Conservation (phyloP, 306 rosid species). For the Pyrus betulifolia region DNA sequence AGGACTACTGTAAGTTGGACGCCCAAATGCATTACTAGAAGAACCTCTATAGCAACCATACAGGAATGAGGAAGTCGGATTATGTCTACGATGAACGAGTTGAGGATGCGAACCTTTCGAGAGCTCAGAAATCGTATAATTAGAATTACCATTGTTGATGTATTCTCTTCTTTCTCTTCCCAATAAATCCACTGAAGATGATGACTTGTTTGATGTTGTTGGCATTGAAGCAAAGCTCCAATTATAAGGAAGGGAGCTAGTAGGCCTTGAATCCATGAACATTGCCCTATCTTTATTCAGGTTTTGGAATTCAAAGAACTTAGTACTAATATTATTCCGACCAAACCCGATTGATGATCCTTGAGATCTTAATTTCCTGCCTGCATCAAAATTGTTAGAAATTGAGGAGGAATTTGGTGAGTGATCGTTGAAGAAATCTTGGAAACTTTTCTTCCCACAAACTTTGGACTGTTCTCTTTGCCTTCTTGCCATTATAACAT, state of each 20-base stretch:
- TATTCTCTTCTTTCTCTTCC: slow-evolving; percentile 26
- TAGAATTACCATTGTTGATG: slow-evolving; percentile 18
- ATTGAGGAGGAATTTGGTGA: slow-evolving; percentile 11
- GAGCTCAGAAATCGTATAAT: slow-evolving; percentile 22
- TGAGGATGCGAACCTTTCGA: slow-evolving; percentile 31
- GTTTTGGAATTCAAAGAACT: slow-evolving; percentile 37
- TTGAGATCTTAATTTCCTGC: slow-evolving; percentile 11
- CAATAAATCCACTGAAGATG: not conserved
- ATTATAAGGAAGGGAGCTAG: slow-evolving; percentile 30
- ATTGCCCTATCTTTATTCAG: slow-evolving; percentile 16
- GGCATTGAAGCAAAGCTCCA: slow-evolving; percentile 52
- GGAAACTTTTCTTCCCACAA: slow-evolving; percentile 51
- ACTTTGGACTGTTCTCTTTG: slow-evolving; percentile 85
- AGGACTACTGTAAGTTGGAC: slow-evolving; percentile 36
- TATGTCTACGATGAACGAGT: slow-evolving; percentile 5
- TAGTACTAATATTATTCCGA: slow-evolving; percentile 7
- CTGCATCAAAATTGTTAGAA: slow-evolving; percentile 12
- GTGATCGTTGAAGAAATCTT: slow-evolving; percentile 16
- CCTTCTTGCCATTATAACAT: slow-evolving; percentile 86
- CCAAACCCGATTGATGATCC: slow-evolving; percentile 19
- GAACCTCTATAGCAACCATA: slow-evolving; percentile 12
- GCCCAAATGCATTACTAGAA: slow-evolving; percentile 10
- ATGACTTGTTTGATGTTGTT: not conserved
- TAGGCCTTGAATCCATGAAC: slow-evolving; percentile 11
- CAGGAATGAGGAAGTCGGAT: slow-evolving; percentile 16